phyloP scores from a whole-genome alignment of 2,329 filamentous ascomycete genomes.

The Pyricularia sp. region DNA sequence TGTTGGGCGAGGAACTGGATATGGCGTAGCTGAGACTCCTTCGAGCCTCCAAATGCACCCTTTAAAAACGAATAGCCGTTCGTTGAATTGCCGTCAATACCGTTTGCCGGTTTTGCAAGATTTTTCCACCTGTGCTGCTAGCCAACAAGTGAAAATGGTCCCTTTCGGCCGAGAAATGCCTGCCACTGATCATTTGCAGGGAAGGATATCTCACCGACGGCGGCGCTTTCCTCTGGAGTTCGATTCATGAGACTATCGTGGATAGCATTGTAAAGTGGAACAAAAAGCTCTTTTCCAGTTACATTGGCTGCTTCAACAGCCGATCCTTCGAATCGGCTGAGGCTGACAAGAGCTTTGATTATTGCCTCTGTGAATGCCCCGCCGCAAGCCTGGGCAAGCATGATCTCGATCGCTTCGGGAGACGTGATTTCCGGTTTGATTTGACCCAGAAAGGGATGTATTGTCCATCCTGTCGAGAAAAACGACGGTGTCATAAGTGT shows the following conservation, averaged over 20 bases:
- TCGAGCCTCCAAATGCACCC: conserved; percentile 1
- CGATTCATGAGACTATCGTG: not conserved
- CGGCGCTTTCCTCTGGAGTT: not conserved
- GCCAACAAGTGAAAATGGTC: not conserved
- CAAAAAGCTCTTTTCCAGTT: not conserved
- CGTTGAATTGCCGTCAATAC: not conserved
- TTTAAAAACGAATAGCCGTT: not conserved
- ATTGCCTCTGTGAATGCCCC: not conserved
- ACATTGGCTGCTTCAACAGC: not conserved
- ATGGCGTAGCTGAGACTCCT: not conserved
- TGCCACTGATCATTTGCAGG: not conserved
- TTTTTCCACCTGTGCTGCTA: conserved; percentile 1
- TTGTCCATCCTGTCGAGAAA: conserved; percentile 3
- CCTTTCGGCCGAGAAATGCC: not conserved
- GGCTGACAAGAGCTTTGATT: not conserved
- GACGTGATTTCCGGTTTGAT: not conserved
- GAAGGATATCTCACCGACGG: not conserved
- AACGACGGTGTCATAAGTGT: not conserved
- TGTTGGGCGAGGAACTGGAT: conserved; percentile 1
- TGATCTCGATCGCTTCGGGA: not conserved
- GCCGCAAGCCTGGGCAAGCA: conserved; percentile 3
- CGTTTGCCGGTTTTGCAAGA: not conserved
- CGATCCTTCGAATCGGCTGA: not conserved
- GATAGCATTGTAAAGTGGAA: not conserved
- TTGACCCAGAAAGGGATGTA: not conserved